Evolutionary conservation across 768 basidiomycete genomes (phyloP).

Genomic region (Epithele typhae): DNA sequence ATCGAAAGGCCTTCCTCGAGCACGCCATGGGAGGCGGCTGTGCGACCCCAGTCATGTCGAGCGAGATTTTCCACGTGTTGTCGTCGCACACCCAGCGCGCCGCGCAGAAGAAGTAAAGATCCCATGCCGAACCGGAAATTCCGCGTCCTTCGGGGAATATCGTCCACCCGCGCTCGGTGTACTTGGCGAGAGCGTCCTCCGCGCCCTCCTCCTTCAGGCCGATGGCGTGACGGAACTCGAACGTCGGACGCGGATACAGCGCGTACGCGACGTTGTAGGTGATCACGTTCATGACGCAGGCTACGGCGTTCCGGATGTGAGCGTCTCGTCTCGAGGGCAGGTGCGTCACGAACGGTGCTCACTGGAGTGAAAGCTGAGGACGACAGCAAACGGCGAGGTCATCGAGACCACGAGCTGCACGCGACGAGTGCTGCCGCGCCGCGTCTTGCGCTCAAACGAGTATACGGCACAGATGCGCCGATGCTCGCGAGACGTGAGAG

Average conservation of each 20-base stretch:
- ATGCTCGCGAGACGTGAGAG: slow-evolving; percentile 18
- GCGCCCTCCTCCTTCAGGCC: slow-evolving; percentile 25
- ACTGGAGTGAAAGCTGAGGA: slow-evolving; percentile 48
- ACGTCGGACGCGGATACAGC: slow-evolving; percentile 39
- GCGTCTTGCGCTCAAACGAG: slow-evolving; percentile 22
- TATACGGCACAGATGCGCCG: slow-evolving; percentile 28
- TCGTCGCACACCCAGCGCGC: slow-evolving; percentile 18
- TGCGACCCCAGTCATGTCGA: slow-evolving; percentile 11
- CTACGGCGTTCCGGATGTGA: slow-evolving; percentile 19
- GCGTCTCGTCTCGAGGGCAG: too few species aligned
- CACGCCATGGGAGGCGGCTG: not conserved
- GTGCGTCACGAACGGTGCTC: not conserved
- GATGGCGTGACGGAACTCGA: slow-evolving; percentile 29
- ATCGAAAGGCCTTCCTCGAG: not conserved
- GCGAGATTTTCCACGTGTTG: slow-evolving; percentile 15
- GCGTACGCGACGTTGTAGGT: slow-evolving; percentile 36
- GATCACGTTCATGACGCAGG: slow-evolving; percentile 43
- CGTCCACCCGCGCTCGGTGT: slow-evolving; percentile 32
- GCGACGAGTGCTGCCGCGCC: slow-evolving; percentile 12
- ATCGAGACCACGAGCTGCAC: slow-evolving; percentile 39
- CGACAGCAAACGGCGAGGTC: slow-evolving; percentile 30
- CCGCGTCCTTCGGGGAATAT: slow-evolving; percentile 14
- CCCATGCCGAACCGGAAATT: not conserved
- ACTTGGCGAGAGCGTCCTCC: slow-evolving; percentile 4
- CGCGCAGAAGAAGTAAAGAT: not conserved